Percentiles rank a stretch among this genome's conserved stretches.
Evolutionary conservation across 768 basidiomycete genomes (phyloP).

Genomic region (Amanita subjunquillea): DNA sequence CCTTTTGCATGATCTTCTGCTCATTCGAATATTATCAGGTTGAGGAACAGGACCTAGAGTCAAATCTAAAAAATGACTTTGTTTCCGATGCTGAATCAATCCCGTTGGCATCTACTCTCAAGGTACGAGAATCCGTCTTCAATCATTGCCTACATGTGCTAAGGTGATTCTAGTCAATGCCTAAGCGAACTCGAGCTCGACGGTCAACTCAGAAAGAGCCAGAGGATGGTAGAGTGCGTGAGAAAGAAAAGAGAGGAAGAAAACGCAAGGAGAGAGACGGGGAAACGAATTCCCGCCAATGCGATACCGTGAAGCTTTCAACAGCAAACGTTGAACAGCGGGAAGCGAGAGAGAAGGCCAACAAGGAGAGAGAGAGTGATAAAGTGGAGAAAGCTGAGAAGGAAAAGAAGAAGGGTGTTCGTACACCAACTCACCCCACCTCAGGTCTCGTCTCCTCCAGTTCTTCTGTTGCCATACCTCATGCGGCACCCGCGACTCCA

Average conservation of each 20-base stretch:
- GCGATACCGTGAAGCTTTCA: conserved; percentile 4
- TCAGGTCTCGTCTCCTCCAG: conserved; percentile 14
- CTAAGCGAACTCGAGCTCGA: conserved; percentile 17
- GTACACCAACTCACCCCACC: conserved; percentile 20
- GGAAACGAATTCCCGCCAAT: conserved; percentile 13
- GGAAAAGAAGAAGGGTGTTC: conserved; percentile 17
- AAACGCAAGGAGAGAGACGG: conserved; percentile 37
- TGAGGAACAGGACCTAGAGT: conserved; percentile 3
- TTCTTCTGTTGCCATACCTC: conserved; percentile 14
- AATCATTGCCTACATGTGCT: neutral
- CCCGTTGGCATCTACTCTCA: neutral
- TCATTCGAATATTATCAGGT: conserved; percentile 9
- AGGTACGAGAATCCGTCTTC: neutral
- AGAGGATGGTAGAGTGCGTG: conserved; percentile 8
- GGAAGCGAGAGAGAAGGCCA: conserved; percentile 7
- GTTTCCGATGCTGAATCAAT: conserved; percentile 3
- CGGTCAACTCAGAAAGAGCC: conserved; percentile 19
- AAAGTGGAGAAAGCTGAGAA: conserved; percentile 16
- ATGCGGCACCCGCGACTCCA: conserved; percentile 25
- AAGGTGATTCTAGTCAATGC: neutral
- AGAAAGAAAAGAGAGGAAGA: conserved; percentile 26
- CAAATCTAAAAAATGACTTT: conserved; percentile 1
- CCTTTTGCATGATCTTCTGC: neutral
- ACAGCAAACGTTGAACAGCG: neutral
- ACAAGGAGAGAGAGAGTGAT: conserved; percentile 12